Percentiles rank a stretch among this genome's conserved stretches.
Evolutionary conservation across 306 rosid genomes (phyloP).

Genomic region (Malus domestica): ASM211411v1 NC_041796.1:7789001-7789500

Average conservation of each 20-base stretch:
- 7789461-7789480: no score
- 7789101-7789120: background rate
- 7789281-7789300: background rate
- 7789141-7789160: background rate
- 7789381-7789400: no score
- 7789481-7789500: no score
- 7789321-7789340: background rate
- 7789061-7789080: no score
- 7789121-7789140: background rate
- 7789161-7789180: background rate
- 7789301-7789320: background rate
- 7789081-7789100: no score
- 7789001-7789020: no score
- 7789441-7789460: accelerated
- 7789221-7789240: background rate
- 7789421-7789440: no score
- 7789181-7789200: background rate
- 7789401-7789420: accelerated
- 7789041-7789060: no score
- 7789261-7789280: background rate
- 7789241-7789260: background rate
- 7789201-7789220: background rate
- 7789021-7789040: no score
- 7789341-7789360: background rate
- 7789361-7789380: background rate